Conservation (phyloP, 2,329 filamentous ascomycete species). For the Chrysoporthe puriensis region DNA sequence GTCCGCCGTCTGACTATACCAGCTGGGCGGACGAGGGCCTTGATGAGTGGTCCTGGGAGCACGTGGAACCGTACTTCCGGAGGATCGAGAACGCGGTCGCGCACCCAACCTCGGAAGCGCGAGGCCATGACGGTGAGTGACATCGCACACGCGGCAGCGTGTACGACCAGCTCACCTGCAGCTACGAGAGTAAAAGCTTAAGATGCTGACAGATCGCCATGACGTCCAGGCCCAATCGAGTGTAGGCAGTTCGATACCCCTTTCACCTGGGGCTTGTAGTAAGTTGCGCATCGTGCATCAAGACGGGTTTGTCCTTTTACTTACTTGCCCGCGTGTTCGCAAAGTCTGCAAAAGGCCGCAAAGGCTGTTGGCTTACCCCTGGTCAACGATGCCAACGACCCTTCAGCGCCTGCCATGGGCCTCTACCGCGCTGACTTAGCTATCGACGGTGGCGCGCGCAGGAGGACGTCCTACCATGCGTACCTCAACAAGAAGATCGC, state of each 20-base stretch:
- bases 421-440: conserved; percentile 37
- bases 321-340: background rate
- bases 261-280: background rate
- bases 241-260: background rate
- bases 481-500: conserved; percentile 35
- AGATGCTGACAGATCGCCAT: background rate
- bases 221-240: conserved; percentile 5
- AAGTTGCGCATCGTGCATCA: background rate
- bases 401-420: conserved; percentile 35
- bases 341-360: conserved; percentile 34
- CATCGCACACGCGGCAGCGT: background rate
- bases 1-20: conserved; percentile 36
- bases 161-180: no score
- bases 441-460: conserved; percentile 33
- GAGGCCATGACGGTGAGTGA: conserved; percentile 35
- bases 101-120: conserved; percentile 26
- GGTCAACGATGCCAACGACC: conserved; percentile 36
- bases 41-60: conserved; percentile 40
- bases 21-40: conserved; percentile 37
- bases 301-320: no score
- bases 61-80: conserved; percentile 40
- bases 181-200: background rate
- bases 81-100: conserved; percentile 36
- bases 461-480: conserved; percentile 35
- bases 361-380: conserved; percentile 35